Conservation (phyloP, 208 protist genomes). For the Acanthamoeba triangularis region DNA sequence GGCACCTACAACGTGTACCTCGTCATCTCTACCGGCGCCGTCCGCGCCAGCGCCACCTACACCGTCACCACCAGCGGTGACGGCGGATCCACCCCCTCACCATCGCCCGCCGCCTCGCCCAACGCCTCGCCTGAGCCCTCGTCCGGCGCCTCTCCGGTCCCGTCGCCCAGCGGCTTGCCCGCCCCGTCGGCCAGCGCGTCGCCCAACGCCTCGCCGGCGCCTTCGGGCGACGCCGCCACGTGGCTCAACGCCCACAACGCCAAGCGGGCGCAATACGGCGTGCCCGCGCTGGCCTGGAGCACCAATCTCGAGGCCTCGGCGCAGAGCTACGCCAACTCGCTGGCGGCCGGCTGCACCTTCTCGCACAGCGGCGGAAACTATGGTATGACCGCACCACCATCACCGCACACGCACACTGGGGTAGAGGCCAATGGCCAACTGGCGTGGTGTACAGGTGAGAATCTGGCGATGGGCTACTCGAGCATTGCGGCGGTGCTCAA, state of each 20-base stretch:
- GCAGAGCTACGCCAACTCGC: slow-evolving; percentile 29
- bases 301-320: slow-evolving; percentile 22
- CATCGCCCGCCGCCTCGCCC: too few relatives aligned
- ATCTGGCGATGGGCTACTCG: slow-evolving; percentile 15
- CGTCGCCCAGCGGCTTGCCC: not conserved
- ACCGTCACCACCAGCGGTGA: not conserved
- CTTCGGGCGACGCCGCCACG: not conserved
- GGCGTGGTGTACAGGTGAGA: not conserved
- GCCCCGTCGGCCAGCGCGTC: not conserved
- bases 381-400: not conserved
- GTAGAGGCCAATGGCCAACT: not conserved
- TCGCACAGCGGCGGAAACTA: not conserved
- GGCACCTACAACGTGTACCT: not conserved
- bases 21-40: not conserved
- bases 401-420: not conserved
- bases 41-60: not conserved
- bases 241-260: not conserved
- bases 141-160: not conserved
- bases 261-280: not conserved
- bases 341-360: not conserved
- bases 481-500: not conserved
- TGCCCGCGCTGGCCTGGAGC: slow-evolving; percentile 9
- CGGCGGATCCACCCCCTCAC: not conserved
- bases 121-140: not conserved
- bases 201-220: not conserved